Evolutionary conservation across 139 green algal genomes (phyloP), one percentile per base, ranked within the genome.

Genomic region (Chlorella sorokiniana): DNA sequence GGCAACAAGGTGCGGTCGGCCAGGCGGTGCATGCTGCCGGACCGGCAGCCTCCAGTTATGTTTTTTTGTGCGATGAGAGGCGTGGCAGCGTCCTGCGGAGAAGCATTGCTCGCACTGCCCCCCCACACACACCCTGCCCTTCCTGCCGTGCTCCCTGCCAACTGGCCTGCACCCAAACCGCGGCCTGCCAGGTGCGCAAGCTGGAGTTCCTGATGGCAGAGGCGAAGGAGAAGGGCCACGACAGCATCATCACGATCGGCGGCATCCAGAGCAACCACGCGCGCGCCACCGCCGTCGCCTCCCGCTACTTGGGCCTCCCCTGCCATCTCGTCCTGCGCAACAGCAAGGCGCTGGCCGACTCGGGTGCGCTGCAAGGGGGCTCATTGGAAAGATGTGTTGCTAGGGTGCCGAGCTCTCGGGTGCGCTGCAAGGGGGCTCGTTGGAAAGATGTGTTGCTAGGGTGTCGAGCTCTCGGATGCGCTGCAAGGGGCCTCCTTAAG

Each of bases 221-320:
- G 33, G 96, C 93, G 0, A 81, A 88, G 62, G 65, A 59, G 4
- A 29, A 84, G 27, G 92, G 93, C 23, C 59, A 88, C 52, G 94
- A 98, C 89, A 93, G 87, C 68, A 86, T 99, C 1, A 90, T 98
- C 75, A 99, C 96, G 14, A 91, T 96, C 33, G 93, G 92, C 11
- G 96, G 96, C 67, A 97, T 99, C 54, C 96, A 99, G 85, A 93
- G 82, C 84, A 99, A 99, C 84, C 96, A 99, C 80, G 91, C 88
- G 2, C 84, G 94, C 16, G 84, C 84, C 35, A 88, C 84, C 3
- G 84, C 84, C 4, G 84, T 86, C 4, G 84, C 84, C 10, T 79
- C 85, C 69, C 90, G 91, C 41, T 97, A 96, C 84, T 77, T 95
- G 2, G 94, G 92, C 29, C 79, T 98, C 52, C 89, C 95, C 10